Evolutionary conservation across 176 grass and related monocot species (phyloP), one percentile per base, ranked within the genome.

Genomic region (Dactylis glomerata): DNA sequence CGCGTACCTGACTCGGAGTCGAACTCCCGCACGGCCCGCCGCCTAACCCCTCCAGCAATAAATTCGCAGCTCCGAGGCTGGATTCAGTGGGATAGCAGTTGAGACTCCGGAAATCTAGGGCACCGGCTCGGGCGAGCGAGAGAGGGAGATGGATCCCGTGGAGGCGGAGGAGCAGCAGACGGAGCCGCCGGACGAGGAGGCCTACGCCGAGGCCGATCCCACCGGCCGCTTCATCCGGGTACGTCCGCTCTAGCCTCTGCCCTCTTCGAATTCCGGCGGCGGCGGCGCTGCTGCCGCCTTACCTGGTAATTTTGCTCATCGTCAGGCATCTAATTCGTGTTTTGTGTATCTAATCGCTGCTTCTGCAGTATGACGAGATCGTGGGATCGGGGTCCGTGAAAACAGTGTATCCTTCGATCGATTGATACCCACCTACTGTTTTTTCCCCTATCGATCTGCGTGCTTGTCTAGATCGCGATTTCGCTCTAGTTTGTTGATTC

Each of bases 201-300:
- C 76, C 1, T 88, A 46, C 45, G 84, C 66, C 68, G 90, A 92
- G 75, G 37, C 79, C n/a, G 84, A 89, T 26, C 87, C 91, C 77
- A 81, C 81, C 24, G 76, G 91, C 2, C 87, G 87, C 38, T 92
- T 89, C 50, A 49, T 89, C 78, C 80, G 87, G n/a, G 87, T 89
- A 83, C 62, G 84, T 37, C 30, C 46, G 72, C 34, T 82, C 15
- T 11, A 6, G 23, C 45, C 30, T 47, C 69, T 41, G 62, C 12
- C 24, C 41, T 27, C 40, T 27, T 47, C 44, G 41, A 12, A 5
- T 62, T 46, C 36, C 46, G 41, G 41, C 41, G 11, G 44, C 44
- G 44, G 44, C 30, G 26, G 61, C 12, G 28, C 28, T 5, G 30
- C 63, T 17, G 62, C 30, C 22, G 16, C 32, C 32, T 20, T 67